phyloP scores from a whole-genome alignment of 2,329 filamentous ascomycete species.

The Ophiostoma sp. region DNA sequence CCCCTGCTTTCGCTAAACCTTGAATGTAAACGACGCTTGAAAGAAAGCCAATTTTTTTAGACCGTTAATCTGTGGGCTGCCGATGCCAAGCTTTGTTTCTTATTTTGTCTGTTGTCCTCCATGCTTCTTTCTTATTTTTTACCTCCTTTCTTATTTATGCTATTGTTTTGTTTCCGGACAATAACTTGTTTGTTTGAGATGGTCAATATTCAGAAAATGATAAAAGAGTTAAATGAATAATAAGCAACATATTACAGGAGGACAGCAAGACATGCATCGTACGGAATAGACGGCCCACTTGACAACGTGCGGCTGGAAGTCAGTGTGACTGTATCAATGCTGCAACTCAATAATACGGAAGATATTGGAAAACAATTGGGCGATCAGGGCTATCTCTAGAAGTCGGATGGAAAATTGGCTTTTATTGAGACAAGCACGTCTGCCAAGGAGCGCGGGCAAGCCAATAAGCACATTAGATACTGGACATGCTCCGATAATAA shows the following conservation, averaged over 20 bases:
- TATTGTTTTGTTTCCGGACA: too few relatives aligned
- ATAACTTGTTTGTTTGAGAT: too few relatives aligned
- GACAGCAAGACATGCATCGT: neutral
- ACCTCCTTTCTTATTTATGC: too few relatives aligned
- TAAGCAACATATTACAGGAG: too few relatives aligned
- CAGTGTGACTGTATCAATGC: neutral
- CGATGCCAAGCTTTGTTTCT: neutral
- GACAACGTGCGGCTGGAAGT: slow-evolving; percentile 7
- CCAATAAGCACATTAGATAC: neutral
- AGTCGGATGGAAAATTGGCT: too few relatives aligned
- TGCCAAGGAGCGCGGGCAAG: neutral
- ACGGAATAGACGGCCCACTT: neutral
- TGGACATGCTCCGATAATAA: neutral
- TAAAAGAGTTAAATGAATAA: too few relatives aligned
- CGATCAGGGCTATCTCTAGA: neutral
- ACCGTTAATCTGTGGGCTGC: neutral
- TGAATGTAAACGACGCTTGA: neutral
- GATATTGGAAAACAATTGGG: neutral
- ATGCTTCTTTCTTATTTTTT: too few relatives aligned
- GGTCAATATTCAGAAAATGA: too few relatives aligned
- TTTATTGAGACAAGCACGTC: neutral
- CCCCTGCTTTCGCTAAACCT: neutral
- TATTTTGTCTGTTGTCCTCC: neutral
- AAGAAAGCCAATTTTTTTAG: neutral
- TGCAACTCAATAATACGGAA: slow-evolving; percentile 9